Evolutionary conservation across 2,329 filamentous ascomycete species (phyloP).

Genomic region (Blastomyces gilchristii): DNA sequence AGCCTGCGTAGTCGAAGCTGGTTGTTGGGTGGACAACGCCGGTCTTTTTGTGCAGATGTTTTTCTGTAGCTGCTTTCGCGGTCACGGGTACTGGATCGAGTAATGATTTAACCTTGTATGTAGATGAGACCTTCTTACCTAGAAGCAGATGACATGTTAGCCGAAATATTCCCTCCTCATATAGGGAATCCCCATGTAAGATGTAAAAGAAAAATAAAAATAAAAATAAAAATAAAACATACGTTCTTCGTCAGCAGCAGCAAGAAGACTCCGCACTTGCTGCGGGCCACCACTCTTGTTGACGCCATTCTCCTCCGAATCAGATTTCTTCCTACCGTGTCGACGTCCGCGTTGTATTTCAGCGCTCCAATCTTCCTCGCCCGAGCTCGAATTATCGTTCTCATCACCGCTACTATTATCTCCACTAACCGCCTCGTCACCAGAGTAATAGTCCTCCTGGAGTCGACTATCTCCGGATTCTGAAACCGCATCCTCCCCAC

Average conservation of each 20-base stretch:
- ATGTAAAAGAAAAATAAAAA: conserved; percentile 1
- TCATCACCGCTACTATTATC: conserved; percentile 22
- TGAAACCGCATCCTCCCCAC: conserved; percentile 31
- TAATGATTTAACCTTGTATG: conserved; percentile 53
- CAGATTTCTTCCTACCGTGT: conserved; percentile 24
- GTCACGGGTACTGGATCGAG: conserved; percentile 50
- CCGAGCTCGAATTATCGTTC: conserved; percentile 42
- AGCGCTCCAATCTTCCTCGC: conserved; percentile 50
- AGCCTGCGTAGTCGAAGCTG: conserved; percentile 63
- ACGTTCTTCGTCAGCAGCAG: conserved; percentile 71
- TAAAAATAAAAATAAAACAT: conserved; percentile 33
- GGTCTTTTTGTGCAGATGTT: conserved; percentile 35
- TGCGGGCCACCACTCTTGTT: conserved; percentile 28
- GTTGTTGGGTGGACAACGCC: conserved; percentile 71
- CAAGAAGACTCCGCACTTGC: conserved; percentile 52
- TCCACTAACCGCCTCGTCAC: conserved; percentile 47
- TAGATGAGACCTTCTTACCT: conserved; percentile 47
- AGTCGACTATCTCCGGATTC: conserved; percentile 47
- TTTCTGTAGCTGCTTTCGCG: conserved; percentile 51
- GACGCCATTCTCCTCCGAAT: conserved; percentile 11
- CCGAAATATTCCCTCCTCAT: conserved; percentile 2
- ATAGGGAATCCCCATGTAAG: not conserved
- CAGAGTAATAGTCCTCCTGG: conserved; percentile 60
- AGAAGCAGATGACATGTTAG: conserved; percentile 10
- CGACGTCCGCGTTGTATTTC: conserved; percentile 31